A percentile compares a stretch with the other conserved stretches of the same genome.
phyloP scores from a whole-genome alignment of 73 alveolate genomes.

The Halteria grandinella region DNA sequence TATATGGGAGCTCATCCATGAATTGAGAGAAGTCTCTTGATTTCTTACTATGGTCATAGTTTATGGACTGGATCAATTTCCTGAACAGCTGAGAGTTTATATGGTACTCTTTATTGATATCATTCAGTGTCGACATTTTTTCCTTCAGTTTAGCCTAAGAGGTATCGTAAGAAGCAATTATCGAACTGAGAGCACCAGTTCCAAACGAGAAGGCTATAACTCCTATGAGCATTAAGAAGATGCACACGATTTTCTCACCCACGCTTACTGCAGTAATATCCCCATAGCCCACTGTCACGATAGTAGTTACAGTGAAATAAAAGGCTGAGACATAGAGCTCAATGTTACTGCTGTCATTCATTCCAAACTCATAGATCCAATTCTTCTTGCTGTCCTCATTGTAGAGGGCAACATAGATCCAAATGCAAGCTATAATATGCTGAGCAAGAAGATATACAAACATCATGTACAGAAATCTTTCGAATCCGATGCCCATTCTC shows the following conservation, averaged over 20 bases:
- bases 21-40: conserved; percentile 43
- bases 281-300: conserved; percentile 90
- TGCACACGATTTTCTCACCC: conserved; percentile 45
- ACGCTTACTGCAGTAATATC: conserved; percentile 63
- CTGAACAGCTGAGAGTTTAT: conserved; percentile 45
- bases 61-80: conserved; percentile 50
- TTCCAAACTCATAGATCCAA: conserved; percentile 24
- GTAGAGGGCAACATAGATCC: conserved; percentile 71
- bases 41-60: conserved; percentile 59
- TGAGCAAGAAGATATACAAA: conserved; percentile 51
- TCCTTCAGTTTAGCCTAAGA: conserved; percentile 62
- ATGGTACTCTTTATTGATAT: conserved; percentile 46
- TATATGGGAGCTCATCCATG: conserved; percentile 47
- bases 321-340: conserved; percentile 73
- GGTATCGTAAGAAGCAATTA: conserved; percentile 53
- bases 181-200: conserved; percentile 54
- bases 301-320: conserved; percentile 84
- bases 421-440: conserved; percentile 76
- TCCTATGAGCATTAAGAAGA: conserved; percentile 63
- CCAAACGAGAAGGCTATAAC: conserved; percentile 67
- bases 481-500: conserved; percentile 64
- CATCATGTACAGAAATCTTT: conserved; percentile 60
- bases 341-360: background rate
- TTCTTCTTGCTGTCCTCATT: conserved; percentile 37
- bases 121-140: conserved; percentile 49